These are phyloP conservation scores for Talaromyces sp. DNA, from an alignment of 2,329 filamentous ascomycete species.

Conservation along the genomic window DNA sequence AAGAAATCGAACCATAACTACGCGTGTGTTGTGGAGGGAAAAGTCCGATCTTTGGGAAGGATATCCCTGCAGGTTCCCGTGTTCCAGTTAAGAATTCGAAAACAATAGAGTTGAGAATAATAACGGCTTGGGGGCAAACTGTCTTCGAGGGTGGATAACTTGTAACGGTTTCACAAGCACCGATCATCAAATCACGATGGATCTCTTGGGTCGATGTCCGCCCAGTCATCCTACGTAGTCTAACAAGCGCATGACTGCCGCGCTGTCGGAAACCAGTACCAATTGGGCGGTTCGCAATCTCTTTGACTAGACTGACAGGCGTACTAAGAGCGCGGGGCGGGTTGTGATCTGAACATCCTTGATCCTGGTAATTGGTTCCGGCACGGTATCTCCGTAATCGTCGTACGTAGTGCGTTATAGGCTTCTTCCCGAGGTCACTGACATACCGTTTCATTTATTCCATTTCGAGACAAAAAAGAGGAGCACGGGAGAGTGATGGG, in stretches of 20 bases:
- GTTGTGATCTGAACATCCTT: slow-evolving; percentile 9
- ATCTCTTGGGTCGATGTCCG: background rate
- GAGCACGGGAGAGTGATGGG: background rate
- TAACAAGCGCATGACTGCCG: slow-evolving; percentile 1
- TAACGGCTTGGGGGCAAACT: too few species aligned
- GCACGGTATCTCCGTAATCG: too few species aligned
- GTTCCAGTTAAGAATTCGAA: too few species aligned
- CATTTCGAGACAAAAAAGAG: background rate
- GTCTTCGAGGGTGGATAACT: too few species aligned
- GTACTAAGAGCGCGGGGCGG: slow-evolving; percentile 1
- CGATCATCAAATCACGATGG: background rate
- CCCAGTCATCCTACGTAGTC: too few species aligned
- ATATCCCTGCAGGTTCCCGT: background rate
- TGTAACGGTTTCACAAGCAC: background rate
- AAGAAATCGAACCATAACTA: background rate
- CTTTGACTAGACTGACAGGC: background rate
- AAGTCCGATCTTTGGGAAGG: background rate
- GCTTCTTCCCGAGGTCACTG: background rate
- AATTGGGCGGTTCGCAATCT: slow-evolving; percentile 6
- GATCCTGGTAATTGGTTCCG: slow-evolving; percentile 5
- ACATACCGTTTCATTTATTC: background rate
- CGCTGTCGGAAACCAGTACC: background rate
- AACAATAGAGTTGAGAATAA: background rate
- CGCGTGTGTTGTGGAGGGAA: background rate
- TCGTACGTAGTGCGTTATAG: too few species aligned